Conservation (phyloP, 345 rosid species). For the Boechera divaricarpa region DNA sequence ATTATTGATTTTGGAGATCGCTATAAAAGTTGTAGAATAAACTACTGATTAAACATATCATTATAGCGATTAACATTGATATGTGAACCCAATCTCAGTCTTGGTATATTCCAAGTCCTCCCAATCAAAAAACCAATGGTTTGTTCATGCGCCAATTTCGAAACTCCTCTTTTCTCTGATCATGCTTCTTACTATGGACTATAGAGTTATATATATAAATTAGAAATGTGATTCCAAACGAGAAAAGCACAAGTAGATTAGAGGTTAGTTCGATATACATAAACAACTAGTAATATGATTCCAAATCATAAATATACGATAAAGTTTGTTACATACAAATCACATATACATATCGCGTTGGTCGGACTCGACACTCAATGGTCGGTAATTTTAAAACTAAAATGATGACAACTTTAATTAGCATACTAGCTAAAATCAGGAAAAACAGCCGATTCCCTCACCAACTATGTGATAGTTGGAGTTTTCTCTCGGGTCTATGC, state of each 20-base stretch:
- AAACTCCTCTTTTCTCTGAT: background rate
- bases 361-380: constrained; percentile 11
- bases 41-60: background rate
- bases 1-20: background rate
- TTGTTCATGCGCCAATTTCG: background rate
- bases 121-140: too few species aligned
- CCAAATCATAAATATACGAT: constrained; percentile 5
- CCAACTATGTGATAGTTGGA: too few species aligned
- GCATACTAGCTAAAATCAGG: constrained; percentile 3
- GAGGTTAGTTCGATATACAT: background rate
- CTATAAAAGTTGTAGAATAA: background rate
- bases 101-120: too few species aligned
- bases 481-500: too few species aligned
- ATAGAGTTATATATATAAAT: background rate
- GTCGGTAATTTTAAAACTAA: constrained; percentile 26
- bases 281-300: background rate
- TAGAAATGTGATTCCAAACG: constrained; percentile 12
- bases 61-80: background rate
- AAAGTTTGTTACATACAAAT: background rate
- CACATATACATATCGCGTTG: background rate
- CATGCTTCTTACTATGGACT: background rate
- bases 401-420: background rate
- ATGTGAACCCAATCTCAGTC: background rate
- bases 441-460: too few species aligned
- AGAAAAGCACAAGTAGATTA: constrained; percentile 11